These are phyloP conservation scores for Salix dunnii DNA, from an alignment of 345 rosid species.

Conservation along the genomic window DNA sequence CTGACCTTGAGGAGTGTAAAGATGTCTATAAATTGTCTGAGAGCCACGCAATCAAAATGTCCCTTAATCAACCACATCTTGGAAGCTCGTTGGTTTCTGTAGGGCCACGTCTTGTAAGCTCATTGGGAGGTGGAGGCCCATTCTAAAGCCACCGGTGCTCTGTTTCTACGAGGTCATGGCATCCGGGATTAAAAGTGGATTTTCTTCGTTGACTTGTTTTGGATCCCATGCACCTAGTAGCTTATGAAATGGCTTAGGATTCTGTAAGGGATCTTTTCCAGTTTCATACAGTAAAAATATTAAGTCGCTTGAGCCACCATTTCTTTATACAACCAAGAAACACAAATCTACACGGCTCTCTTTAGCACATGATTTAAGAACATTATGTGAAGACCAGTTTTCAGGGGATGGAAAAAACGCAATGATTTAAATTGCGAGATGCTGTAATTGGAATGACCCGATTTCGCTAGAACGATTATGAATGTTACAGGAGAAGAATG, in stretches of 20 bases:
- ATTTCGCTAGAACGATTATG: slow-evolving; percentile 45
- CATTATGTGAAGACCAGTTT: slow-evolving; percentile 52
- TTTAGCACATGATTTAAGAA: slow-evolving; percentile 46
- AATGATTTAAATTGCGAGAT: slow-evolving; percentile 55
- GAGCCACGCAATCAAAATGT: slow-evolving; percentile 52
- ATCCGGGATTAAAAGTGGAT: not conserved
- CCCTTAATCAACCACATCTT: slow-evolving; percentile 36
- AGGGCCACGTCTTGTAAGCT: slow-evolving; percentile 1
- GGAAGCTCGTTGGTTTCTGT: slow-evolving; percentile 31
- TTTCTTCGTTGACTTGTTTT: not conserved
- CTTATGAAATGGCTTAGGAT: not conserved
- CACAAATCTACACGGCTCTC: slow-evolving; percentile 42
- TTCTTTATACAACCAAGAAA: slow-evolving; percentile 74
- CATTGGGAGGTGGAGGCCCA: not conserved
- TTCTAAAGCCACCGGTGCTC: not conserved
- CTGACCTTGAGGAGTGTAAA: slow-evolving; percentile 74
- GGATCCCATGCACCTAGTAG: not conserved
- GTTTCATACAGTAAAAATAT: slow-evolving; percentile 59
- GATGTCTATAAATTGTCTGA: slow-evolving; percentile 52
- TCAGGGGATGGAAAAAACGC: slow-evolving; percentile 47
- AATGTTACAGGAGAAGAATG: slow-evolving; percentile 42
- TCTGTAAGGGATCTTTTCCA: slow-evolving; percentile 1
- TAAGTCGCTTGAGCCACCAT: slow-evolving; percentile 66
- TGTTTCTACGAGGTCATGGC: not conserved
- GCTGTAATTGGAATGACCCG: slow-evolving; percentile 46